Base-by-base conservation (phyloP, 1,284 basidiomycete genomes). In the Sanguinoderma infundibulare region DNA sequence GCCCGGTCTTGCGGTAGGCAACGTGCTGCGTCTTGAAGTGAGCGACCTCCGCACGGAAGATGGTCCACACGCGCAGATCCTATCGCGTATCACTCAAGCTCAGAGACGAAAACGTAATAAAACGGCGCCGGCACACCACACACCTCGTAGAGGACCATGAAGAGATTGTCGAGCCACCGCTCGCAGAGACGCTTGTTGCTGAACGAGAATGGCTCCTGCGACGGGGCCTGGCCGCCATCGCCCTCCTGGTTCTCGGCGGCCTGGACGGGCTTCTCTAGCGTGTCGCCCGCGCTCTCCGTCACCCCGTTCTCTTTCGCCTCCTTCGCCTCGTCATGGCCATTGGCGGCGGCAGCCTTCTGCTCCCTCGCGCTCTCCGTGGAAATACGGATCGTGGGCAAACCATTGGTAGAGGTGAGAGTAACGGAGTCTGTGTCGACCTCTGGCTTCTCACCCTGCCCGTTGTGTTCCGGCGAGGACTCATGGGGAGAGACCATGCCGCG, bases 11-110 rank as follows among this genome's bases (percentile, higher is more conserved):
- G 65, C 94, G 88, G 74, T 98, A 99, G 0, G 96, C 95, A 64
- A 98, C 91, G 68, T 97, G 94, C 73, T 98, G 97, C 0, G 93
- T 95, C 74, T 97, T 98, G 85, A 98, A 99, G 73, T 99, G 97
- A 0, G 95, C 95, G n/a, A 98, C 92, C 74, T 99, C 98, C 3
- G 98, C 97, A 22, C 97, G 88, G 89, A 98, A 99, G 72, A 99
- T 99, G 0, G 98, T 99, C 90, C 97, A 99, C 12, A 99, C 94
- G n/a, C 98, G 89, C 53, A 99, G 81, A 74, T 99, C 97, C 91
- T 96, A 63, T 9, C 20, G 22, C 20, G 22, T 15, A n/a, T 17
- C 9, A 7, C 42, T 12, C n/a, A 5, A 35, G 44, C 2, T 49
- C 35, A 49, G 22, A 40, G 55, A 44, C 30, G 36, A 14, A n/a